Percentiles rank a stretch among this genome's conserved stretches.
phyloP scores from a whole-genome alignment of 345 rosid species.

The Citrus cavaleriei region DNA sequence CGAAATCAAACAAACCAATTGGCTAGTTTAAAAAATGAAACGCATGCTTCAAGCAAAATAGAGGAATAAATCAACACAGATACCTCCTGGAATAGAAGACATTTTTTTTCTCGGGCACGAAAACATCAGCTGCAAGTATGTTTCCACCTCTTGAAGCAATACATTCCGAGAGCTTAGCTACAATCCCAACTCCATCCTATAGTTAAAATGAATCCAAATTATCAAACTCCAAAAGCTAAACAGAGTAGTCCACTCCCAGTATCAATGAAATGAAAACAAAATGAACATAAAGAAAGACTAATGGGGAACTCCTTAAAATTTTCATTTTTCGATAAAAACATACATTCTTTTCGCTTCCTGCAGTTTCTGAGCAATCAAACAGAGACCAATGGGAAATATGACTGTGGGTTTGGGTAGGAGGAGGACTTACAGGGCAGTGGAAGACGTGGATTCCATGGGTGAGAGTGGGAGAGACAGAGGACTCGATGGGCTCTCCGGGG shows the following conservation, averaged over 20 bases:
- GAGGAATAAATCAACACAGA: background rate
- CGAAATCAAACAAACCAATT: background rate
- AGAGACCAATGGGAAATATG: background rate
- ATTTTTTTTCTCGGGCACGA: slow-evolving; percentile 71
- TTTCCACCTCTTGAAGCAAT: slow-evolving; percentile 93
- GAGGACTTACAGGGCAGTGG: slow-evolving; percentile 73
- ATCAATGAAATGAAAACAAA: background rate
- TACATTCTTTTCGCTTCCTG: background rate
- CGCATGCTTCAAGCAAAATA: background rate
- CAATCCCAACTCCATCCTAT: slow-evolving; percentile 86
- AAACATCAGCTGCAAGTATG: slow-evolving; percentile 87
- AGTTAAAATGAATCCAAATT: slow-evolving; percentile 3
- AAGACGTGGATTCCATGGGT: slow-evolving; percentile 85
- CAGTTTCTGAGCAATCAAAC: slow-evolving; percentile 8
- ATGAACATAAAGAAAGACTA: background rate
- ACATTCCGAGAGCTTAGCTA: slow-evolving; percentile 85
- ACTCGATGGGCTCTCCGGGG: slow-evolving; percentile 44
- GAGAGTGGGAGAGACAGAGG: slow-evolving; percentile 45
- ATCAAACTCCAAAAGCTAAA: slow-evolving; percentile 5
- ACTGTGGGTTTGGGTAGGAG: background rate
- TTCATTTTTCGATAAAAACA: background rate
- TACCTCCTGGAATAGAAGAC: slow-evolving; percentile 95
- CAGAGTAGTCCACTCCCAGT: background rate
- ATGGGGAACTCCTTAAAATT: background rate
- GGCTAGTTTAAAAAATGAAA: background rate